Conservation (phyloP, 116 monocot species). For the Cymodocea nodosa region DNA sequence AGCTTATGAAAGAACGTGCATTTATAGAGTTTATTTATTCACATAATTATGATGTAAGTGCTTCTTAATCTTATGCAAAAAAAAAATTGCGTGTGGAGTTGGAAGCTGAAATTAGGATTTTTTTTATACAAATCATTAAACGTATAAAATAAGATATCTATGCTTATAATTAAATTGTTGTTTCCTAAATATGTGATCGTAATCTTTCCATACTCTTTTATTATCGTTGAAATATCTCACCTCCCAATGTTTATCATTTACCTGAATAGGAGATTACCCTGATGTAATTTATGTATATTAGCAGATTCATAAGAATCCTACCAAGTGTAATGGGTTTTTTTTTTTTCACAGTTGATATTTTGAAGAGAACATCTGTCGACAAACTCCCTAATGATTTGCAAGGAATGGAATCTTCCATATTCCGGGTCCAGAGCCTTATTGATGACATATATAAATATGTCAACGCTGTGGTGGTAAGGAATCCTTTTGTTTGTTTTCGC, state of each 20-base stretch:
- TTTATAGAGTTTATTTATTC: too few relatives aligned
- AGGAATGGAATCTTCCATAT: constrained; percentile 88
- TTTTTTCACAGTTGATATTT: constrained; percentile 49
- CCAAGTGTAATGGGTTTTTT: background rate
- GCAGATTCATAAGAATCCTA: background rate
- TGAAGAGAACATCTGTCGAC: constrained; percentile 61
- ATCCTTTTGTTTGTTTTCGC: background rate
- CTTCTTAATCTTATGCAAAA: too few relatives aligned
- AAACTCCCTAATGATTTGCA: constrained; percentile 91
- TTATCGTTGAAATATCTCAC: too few relatives aligned
- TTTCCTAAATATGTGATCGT: too few relatives aligned
- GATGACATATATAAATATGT: constrained; percentile 92
- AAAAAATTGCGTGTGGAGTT: too few relatives aligned
- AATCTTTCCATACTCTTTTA: too few relatives aligned
- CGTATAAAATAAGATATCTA: too few relatives aligned
- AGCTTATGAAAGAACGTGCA: too few relatives aligned
- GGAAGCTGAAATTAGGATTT: too few relatives aligned
- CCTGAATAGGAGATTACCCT: background rate
- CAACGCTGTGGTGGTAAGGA: constrained; percentile 73
- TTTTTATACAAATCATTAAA: too few relatives aligned
- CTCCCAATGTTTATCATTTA: background rate
- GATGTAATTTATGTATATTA: background rate
- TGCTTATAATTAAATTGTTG: too few relatives aligned
- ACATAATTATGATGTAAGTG: too few relatives aligned
- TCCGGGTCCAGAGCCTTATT: constrained; percentile 45